Evolutionary conservation across 441 rosid genomes (phyloP).

Genomic region (Arabidopsis hybrid): DNA sequence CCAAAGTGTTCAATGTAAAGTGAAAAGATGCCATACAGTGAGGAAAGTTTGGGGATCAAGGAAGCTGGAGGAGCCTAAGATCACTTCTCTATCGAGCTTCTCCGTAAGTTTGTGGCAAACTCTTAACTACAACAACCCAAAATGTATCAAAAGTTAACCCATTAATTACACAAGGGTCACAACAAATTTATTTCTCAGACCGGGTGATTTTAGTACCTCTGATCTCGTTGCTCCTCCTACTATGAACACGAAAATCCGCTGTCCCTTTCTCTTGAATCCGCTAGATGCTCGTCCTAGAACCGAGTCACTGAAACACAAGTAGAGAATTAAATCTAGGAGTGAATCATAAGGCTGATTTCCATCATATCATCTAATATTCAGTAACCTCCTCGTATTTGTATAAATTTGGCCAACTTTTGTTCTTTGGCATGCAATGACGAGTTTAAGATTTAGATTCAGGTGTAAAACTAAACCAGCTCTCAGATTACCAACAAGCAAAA

Average conservation of each 20-base stretch:
- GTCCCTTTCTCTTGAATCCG: conserved; percentile 84
- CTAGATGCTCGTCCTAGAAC: conserved; percentile 70
- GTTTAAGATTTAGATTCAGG: background rate
- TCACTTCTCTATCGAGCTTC: conserved; percentile 84
- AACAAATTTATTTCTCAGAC: background rate
- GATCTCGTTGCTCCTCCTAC: conserved; percentile 98
- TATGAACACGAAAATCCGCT: conserved; percentile 80
- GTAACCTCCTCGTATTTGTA: background rate
- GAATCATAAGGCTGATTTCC: background rate
- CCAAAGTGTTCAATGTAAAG: background rate
- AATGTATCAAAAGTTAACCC: conserved; percentile 14
- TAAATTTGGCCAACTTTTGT: background rate
- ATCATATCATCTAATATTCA: background rate
- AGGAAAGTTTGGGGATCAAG: conserved; percentile 90
- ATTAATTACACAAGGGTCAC: background rate
- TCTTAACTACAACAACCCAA: conserved; percentile 61
- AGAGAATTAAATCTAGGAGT: background rate
- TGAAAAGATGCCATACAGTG: conserved; percentile 52
- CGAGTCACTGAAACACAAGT: conserved; percentile 64
- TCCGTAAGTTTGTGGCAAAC: conserved; percentile 92
- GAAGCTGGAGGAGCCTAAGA: conserved; percentile 86
- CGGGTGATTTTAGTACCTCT: conserved; percentile 60
- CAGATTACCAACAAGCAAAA: background rate
- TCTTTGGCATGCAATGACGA: background rate
- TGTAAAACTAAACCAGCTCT: background rate